Percentiles rank a stretch among this genome's conserved stretches.
These are phyloP conservation scores for Kwoniella shandongensis DNA, from an alignment of 768 basidiomycete genomes.

Conservation along the genomic window DNA sequence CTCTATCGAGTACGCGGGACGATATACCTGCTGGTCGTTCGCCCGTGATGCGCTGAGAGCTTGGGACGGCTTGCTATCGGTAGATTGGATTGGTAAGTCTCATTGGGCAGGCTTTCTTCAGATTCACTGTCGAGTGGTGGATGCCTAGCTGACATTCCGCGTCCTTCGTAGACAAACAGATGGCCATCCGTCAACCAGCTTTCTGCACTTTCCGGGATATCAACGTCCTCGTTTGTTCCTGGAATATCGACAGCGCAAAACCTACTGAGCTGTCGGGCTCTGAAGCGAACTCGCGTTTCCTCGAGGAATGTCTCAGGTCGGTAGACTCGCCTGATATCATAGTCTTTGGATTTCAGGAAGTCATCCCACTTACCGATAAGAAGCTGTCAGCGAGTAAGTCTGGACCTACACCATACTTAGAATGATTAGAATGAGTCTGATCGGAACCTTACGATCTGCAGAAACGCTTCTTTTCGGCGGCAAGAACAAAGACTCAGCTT, in stretches of 20 bases:
- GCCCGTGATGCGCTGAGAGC: constrained; percentile 69
- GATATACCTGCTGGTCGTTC: constrained; percentile 74
- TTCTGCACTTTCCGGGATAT: constrained; percentile 79
- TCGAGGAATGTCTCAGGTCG: constrained; percentile 72
- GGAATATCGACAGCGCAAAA: constrained; percentile 88
- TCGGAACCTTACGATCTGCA: constrained; percentile 1
- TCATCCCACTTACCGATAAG: constrained; percentile 90
- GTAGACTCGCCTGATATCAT: constrained; percentile 82
- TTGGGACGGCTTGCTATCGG: constrained; percentile 86
- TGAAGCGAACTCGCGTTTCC: constrained; percentile 72
- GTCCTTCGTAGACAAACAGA: constrained; percentile 63
- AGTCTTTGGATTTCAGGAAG: constrained; percentile 91
- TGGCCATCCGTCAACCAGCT: constrained; percentile 69
- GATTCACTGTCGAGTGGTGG: no score
- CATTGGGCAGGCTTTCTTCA: neutral
- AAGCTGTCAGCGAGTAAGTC: constrained; percentile 76
- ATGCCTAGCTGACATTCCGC: no score
- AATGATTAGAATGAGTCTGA: neutral
- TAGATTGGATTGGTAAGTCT: constrained; percentile 80
- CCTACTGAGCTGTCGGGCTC: constrained; percentile 70
- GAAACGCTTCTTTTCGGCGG: constrained; percentile 80
- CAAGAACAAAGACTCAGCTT: constrained; percentile 65
- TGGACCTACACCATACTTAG: no score
- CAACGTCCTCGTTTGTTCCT: constrained; percentile 76
- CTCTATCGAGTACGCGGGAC: constrained; percentile 61